A percentile compares a stretch with the other conserved stretches of the same genome.
Evolutionary conservation across 805 yeast genomes (phyloP).

Genomic region (Barnettozyma sp.): DNA sequence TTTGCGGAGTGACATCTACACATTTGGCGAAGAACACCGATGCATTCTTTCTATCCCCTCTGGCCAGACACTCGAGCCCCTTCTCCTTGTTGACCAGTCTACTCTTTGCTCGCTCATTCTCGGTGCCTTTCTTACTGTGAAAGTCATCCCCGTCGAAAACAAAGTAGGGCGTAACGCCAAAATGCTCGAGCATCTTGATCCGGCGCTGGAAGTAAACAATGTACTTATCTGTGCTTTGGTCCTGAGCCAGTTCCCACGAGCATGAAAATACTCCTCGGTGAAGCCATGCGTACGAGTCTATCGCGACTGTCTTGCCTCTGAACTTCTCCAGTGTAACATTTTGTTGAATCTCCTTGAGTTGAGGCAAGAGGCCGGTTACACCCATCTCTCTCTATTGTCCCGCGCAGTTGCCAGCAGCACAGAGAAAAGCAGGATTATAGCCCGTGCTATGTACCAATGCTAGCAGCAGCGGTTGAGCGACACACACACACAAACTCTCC

Average conservation of each 20-base stretch:
- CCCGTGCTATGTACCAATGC: no score
- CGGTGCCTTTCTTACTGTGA: slow-evolving; percentile 73
- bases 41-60: slow-evolving; percentile 56
- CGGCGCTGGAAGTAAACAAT: slow-evolving; percentile 62
- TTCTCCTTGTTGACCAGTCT: slow-evolving; percentile 51
- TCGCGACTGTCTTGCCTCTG: slow-evolving; percentile 72
- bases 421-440: no score
- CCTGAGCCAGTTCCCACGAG: slow-evolving; percentile 72
- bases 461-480: no score
- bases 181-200: slow-evolving; percentile 53
- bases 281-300: slow-evolving; percentile 97
- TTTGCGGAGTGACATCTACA: slow-evolving; percentile 80
- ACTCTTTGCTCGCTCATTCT: slow-evolving; percentile 48
- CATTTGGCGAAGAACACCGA: slow-evolving; percentile 66
- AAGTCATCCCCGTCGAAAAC: slow-evolving; percentile 92
- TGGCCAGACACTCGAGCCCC: slow-evolving; percentile 44
- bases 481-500: no score
- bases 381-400: slow-evolving; percentile 70
- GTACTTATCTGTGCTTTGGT: slow-evolving; percentile 63
- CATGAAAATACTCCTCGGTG: slow-evolving; percentile 82
- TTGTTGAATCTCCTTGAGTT: slow-evolving; percentile 65
- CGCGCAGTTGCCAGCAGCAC: no score
- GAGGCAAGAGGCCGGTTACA: slow-evolving; percentile 74
- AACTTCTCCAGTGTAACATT: slow-evolving; percentile 50
- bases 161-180: slow-evolving; percentile 73